Base-by-base conservation (phyloP, 78 protist genomes). In the Dictyostelium capitatum region DNA sequence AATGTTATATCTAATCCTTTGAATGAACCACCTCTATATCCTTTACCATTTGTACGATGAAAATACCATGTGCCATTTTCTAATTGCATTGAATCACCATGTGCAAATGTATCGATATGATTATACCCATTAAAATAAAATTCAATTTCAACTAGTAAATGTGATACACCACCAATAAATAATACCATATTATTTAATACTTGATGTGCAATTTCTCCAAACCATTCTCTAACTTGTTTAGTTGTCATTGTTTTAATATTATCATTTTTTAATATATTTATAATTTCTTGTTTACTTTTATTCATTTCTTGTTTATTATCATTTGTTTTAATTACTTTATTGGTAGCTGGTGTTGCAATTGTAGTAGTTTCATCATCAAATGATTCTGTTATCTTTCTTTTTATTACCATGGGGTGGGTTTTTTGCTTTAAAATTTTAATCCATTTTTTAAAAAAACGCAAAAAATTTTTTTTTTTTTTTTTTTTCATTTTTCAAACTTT, bases 1-100 rank as follows among this genome's bases (percentile, higher is more conserved):
- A 87, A 87, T 11, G 93, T 87, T 4, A 87, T 87, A 62, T 87
- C 93, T 25, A 87, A 15, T 11, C 93, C 93, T 57, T 87, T 87
- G 15, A 59, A 87, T n/a, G 69, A 37, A 43, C 83, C 93, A 19
- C 67, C 46, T 37, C 50, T 70, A 25, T 77, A 87, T 5, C 41
- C 56, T 5, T 56, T 53, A 30, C 93, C 93, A 54, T 74, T 83
- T 19, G 77, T 57, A 47, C 93, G 67, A 51, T 87, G 93, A 32
- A 87, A 87, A 37, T 87, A 87, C 93, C 93, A 87, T 23, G 79
- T 30, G 0, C 57, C 57, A 20, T 20, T 51, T 4, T 65, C 64
- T 12, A 17, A 4, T 51, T 87, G 93, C 59, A 75, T 64, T 5
- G 3, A 56, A 47, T 87, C 93, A 17, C 93, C 67, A 47, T 87